Evolutionary conservation across 176 grass and related monocot genomes (phyloP), one percentile per base, ranked within the genome.

Genomic region (Aegilops bicornis): DNA sequence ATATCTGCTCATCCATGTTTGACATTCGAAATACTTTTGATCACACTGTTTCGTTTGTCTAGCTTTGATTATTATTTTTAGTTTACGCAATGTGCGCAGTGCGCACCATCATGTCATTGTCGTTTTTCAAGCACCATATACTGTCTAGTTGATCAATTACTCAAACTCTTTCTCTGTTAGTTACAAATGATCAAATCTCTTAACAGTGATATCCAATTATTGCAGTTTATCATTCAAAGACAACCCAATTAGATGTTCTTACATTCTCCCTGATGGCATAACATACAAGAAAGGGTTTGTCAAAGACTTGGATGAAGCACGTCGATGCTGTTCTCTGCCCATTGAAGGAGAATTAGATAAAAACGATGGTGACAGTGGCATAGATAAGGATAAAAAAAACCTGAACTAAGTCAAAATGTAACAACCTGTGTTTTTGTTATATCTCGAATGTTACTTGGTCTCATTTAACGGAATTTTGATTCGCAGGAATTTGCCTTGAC

Each of bases 221-320:
- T 74, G 31, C 85, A 99, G 97, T 71, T 70, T 86, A 88, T 89
- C 89, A 50, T 91, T 76, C 42, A 96, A 89, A 74, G 90, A 96
- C 4, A 99, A 93, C 68, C 87, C 91, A 73, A 90, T 99, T 87
- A 99, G 89, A 84, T 99, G 94, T 82, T 94, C 94, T 17, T 99
- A 96, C 85, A 93, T 99, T 89, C 94, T 99, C 11, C 97, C 97
- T 78, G 92, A 99, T 83, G 94, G 94, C 79, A 91, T 99, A 70
- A 87, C 90, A 10, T 79, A 92, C 84, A 99, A 91, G 47, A 99
- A 96, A 81, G 94, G 97, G 16, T 93, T 72, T 89, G 92, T 99
- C 60, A 96, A 96, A 83, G 89, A 99, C 59, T 67, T 91, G 68
- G 77, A 89, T 91, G 97, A 96, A 91, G 94, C 97, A 86, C 82